Percentiles rank a stretch among this genome's conserved stretches.
Conservation (phyloP, 306 rosid genomes). For the Lathyrus aphaca region DNA sequence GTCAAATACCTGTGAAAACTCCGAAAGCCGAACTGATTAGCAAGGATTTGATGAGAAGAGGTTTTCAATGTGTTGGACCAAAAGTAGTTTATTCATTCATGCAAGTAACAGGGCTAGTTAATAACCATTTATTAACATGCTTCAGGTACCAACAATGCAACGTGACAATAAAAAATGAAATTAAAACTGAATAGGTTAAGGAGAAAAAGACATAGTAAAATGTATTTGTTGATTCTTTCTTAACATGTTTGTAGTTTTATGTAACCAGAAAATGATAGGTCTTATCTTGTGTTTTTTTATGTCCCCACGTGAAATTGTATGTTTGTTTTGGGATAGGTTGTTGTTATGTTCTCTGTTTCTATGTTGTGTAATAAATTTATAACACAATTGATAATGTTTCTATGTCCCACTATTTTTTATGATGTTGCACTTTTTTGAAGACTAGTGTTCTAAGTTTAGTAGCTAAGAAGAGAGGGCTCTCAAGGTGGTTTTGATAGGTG, state of each 20-base stretch:
- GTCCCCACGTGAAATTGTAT: constrained; percentile 40
- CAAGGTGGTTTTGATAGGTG: not conserved
- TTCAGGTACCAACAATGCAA: constrained; percentile 66
- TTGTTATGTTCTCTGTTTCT: constrained; percentile 26
- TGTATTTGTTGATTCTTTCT: constrained; percentile 29
- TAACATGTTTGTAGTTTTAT: constrained; percentile 36
- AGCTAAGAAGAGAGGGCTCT: constrained; percentile 11
- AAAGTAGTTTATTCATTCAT: constrained; percentile 84
- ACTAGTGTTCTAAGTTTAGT: not conserved
- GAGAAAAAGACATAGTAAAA: constrained; percentile 14
- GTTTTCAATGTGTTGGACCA: constrained; percentile 95
- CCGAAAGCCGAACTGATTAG: constrained; percentile 87
- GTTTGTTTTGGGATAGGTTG: constrained; percentile 42
- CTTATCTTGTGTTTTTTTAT: constrained; percentile 22
- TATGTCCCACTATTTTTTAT: constrained; percentile 16
- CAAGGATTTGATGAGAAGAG: constrained; percentile 92
- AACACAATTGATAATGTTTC: constrained; percentile 24
- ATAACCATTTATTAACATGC: constrained; percentile 78
- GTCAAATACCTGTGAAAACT: constrained; percentile 84
- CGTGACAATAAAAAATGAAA: constrained; percentile 34
- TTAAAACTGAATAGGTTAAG: constrained; percentile 42
- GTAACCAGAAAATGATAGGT: constrained; percentile 45
- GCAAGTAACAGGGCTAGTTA: constrained; percentile 86
- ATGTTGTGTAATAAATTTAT: constrained; percentile 41
- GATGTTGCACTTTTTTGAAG: constrained; percentile 6